Percentiles rank a stretch among this genome's conserved stretches.
Evolutionary conservation across 177 flowering plant species (phyloP).

Genomic region (Tripterygium wilfordii): DNA sequence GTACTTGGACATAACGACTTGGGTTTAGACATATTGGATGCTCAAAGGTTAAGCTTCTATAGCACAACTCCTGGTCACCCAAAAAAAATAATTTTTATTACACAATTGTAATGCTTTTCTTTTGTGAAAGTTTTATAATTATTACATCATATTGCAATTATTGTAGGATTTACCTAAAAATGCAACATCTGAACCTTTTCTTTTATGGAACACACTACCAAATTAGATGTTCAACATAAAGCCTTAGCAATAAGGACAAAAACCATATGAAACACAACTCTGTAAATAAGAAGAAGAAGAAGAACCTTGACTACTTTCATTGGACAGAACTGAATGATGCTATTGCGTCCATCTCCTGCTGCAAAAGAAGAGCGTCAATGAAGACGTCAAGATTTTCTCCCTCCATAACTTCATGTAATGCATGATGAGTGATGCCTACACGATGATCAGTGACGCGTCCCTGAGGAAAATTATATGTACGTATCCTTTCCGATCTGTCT

Average conservation of each 20-base stretch:
- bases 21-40: no score
- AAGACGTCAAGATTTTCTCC: conserved; percentile 80
- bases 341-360: conserved; percentile 90
- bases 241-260: neutral
- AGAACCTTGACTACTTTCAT: conserved; percentile 4
- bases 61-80: no score
- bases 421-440: conserved; percentile 78
- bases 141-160: no score
- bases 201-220: no score
- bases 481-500: conserved; percentile 93
- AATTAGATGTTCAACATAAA: no score
- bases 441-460: conserved; percentile 99
- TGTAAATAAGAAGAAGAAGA: neutral
- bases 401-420: conserved; percentile 64
- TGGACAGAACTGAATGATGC: conserved; percentile 54
- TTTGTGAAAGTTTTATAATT: no score
- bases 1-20: no score
- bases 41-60: no score
- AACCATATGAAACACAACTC: no score
- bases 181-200: no score
- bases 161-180: no score
- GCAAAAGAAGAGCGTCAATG: conserved; percentile 78
- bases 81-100: no score
- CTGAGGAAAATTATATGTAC: conserved; percentile 95
- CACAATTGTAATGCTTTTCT: neutral